phyloP scores from a whole-genome alignment of 2,329 filamentous ascomycete genomes.

The Phialophora tarda region DNA sequence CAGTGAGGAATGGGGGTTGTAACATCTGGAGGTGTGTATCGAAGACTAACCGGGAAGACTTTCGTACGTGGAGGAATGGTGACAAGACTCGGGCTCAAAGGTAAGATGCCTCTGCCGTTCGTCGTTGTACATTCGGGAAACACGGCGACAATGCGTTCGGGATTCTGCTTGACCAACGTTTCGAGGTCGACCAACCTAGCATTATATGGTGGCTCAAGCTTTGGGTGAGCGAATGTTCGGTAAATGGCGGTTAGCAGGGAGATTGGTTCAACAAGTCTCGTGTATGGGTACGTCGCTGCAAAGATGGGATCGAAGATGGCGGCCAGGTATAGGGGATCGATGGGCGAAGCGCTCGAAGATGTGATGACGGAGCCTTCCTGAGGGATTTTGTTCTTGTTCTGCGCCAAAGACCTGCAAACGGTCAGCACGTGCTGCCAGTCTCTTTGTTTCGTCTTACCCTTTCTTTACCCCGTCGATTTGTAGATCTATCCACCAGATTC shows the following conservation, averaged over 20 bases:
- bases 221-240: slow-evolving; percentile 70
- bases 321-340: slow-evolving; percentile 92
- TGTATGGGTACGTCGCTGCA: slow-evolving; percentile 79
- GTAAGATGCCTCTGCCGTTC: slow-evolving; percentile 87
- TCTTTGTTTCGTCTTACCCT: slow-evolving; percentile 63
- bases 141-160: slow-evolving; percentile 76
- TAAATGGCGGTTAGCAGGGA: slow-evolving; percentile 76
- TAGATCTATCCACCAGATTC: slow-evolving; percentile 98
- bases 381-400: slow-evolving; percentile 75
- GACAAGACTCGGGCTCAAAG: slow-evolving; percentile 78
- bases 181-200: slow-evolving; percentile 65
- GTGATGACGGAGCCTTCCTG: slow-evolving; percentile 82
- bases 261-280: slow-evolving; percentile 74
- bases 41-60: slow-evolving; percentile 88
- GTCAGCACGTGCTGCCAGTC: slow-evolving; percentile 27
- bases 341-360: slow-evolving; percentile 86
- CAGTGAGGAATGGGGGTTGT: slow-evolving; percentile 84
- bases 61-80: slow-evolving; percentile 69
- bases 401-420: slow-evolving; percentile 65
- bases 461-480: slow-evolving; percentile 96
- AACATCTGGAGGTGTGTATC: slow-evolving; percentile 86
- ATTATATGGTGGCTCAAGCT: slow-evolving; percentile 52
- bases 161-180: slow-evolving; percentile 69
- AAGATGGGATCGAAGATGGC: slow-evolving; percentile 97
- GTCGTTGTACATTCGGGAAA: slow-evolving; percentile 96